Evolutionary conservation across 257 asterid genomes (phyloP).

Genomic region (Nicotiana obtusifolia): DNA sequence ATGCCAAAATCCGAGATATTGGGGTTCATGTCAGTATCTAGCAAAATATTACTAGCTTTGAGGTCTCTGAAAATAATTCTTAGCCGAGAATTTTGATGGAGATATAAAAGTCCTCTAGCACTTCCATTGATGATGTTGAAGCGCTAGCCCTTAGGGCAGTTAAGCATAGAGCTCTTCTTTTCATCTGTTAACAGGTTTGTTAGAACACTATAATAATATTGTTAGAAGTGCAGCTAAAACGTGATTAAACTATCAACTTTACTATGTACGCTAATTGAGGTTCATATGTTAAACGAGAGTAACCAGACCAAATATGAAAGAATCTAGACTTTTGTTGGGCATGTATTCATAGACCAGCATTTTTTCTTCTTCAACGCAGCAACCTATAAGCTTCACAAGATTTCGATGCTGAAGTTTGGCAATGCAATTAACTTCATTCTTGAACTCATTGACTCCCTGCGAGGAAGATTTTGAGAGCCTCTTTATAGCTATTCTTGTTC

Average conservation of each 20-base stretch:
- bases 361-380: constrained; percentile 27
- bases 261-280: neutral
- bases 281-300: neutral
- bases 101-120: constrained; percentile 30
- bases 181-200: constrained; percentile 19
- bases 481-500: constrained; percentile 33
- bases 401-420: constrained; percentile 12
- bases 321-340: constrained; percentile 24
- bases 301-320: constrained; percentile 29
- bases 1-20: constrained; percentile 34
- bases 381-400: constrained; percentile 33
- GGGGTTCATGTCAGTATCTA: constrained; percentile 29
- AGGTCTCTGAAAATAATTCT: constrained; percentile 31
- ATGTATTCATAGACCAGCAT: constrained; percentile 4
- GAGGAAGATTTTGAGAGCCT: constrained; percentile 28
- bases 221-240: neutral
- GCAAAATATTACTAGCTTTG: constrained; percentile 29
- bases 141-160: constrained; percentile 20
- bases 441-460: constrained; percentile 36
- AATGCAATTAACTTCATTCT: constrained; percentile 23
- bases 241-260: neutral
- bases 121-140: constrained; percentile 28
- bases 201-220: neutral
- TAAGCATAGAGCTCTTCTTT: neutral
- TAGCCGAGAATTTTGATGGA: constrained; percentile 32